Evolutionary conservation across 331 rosid genomes (phyloP).

Genomic region (Stylosanthes scabra): DNA sequence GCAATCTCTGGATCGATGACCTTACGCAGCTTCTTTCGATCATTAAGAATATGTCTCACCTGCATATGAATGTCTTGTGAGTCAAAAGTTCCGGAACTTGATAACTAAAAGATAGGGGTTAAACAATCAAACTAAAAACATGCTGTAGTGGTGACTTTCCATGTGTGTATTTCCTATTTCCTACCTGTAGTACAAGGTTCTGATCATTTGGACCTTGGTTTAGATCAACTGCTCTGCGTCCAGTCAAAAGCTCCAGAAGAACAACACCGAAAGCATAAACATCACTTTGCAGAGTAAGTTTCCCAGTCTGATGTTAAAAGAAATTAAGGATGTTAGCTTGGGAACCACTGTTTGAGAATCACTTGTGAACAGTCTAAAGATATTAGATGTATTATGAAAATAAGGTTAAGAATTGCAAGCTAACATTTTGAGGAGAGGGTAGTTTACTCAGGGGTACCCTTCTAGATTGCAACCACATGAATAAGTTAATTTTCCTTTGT

Average conservation of each 20-base stretch:
- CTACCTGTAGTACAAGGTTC: constrained; percentile 92
- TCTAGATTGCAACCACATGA: not conserved
- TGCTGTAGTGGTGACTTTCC: not conserved
- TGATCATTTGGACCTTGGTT: constrained; percentile 91
- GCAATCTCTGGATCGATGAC: constrained; percentile 86
- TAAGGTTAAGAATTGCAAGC: constrained; percentile 4
- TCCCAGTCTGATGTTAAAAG: constrained; percentile 78
- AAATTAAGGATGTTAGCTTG: constrained; percentile 1
- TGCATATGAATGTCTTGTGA: constrained; percentile 38
- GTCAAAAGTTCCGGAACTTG: not conserved
- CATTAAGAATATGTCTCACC: constrained; percentile 87
- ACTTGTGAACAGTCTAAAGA: not conserved
- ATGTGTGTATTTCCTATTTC: constrained; percentile 42
- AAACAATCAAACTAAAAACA: constrained; percentile 1
- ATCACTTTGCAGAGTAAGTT: constrained; percentile 94
- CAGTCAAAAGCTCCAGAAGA: constrained; percentile 97
- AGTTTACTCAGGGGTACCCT: not conserved
- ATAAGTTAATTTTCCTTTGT: not conserved
- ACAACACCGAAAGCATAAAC: constrained; percentile 98
- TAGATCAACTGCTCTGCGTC: constrained; percentile 93
- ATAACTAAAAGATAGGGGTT: not conserved
- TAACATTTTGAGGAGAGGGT: not conserved
- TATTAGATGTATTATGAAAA: constrained; percentile 2
- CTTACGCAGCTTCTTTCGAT: constrained; percentile 79
- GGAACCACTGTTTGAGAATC: constrained; percentile 15